Evolutionary conservation across 768 basidiomycete species (phyloP), one percentile per base, ranked within the genome.

Genomic region (Lentinula edodes): DNA sequence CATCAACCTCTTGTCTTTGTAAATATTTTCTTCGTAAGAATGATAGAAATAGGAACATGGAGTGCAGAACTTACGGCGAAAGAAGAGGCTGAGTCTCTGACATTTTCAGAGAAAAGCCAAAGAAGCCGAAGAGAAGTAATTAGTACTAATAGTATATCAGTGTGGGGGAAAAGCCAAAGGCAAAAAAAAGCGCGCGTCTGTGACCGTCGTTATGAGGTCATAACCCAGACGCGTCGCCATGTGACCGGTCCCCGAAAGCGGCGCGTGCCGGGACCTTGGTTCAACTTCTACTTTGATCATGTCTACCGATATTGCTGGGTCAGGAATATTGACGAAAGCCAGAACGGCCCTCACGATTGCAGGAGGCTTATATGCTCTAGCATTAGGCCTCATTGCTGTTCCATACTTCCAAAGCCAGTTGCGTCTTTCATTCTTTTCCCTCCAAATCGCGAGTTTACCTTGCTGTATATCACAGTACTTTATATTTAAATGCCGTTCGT

Each of bases 401-500:
- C 90, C 91, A 15, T 82, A 76, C 63, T 75, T 91, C 61, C 91
- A 93, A 73, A 78, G 81, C 42, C 83, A 90, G 59, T 52, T 60
- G 16, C 32, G 89, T 62, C 88, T 66, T 73, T 89, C 76, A 46
- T 39, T 61, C 57, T 42, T 52, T 60, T 28, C 28, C 39, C 45
- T 60, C 8, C 61, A 16, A 52, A 58, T 12, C n/a, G 23, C 41
- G 58, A 39, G 23, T 45, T 41, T 46, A 52, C 16, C 34, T 23
- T 38, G 54, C 38, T 39, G 48, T 53, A 46, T 16, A 52, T 23
- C 39, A 32, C 52, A 81, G 78, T 66, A 69, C 67, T 38, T 32
- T 75, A 12, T 96, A 88, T 71, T 73, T 92, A 64, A 86, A 97
- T 67, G 79, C 80, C 13, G 52, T 93, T 51, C 82, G 74, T 61